phyloP scores from a whole-genome alignment of 768 basidiomycete genomes.

The Coprinopsis strossmayeri region DNA sequence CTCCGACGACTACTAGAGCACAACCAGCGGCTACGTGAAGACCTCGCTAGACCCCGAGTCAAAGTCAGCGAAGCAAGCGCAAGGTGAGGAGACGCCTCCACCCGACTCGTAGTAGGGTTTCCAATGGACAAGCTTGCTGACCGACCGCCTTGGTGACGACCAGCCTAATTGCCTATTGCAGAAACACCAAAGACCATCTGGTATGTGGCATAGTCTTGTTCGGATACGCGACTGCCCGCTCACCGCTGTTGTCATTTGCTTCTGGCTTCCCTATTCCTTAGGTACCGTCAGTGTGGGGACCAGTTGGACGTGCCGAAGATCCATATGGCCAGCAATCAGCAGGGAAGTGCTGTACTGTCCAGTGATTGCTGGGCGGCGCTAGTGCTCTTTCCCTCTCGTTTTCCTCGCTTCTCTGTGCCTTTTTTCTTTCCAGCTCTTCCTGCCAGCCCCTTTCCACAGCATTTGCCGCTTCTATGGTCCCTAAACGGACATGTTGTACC shows the following conservation, averaged over 20 bases:
- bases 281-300: constrained; percentile 97
- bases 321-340: constrained; percentile 74
- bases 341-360: constrained; percentile 57
- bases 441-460: not conserved
- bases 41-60: constrained; percentile 82
- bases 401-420: not conserved
- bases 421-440: not conserved
- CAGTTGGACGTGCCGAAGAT: constrained; percentile 86
- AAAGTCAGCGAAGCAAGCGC: constrained; percentile 89
- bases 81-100: constrained; percentile 47
- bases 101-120: constrained; percentile 1
- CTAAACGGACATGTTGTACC: not conserved
- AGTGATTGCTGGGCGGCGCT: constrained; percentile 27
- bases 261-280: too few species aligned
- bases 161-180: constrained; percentile 92
- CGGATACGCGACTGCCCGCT: constrained; percentile 3
- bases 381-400: constrained; percentile 2
- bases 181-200: constrained; percentile 83
- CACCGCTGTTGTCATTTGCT: constrained; percentile 15
- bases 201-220: constrained; percentile 19
- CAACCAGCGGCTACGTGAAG: constrained; percentile 87
- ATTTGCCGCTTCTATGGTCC: not conserved
- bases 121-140: constrained; percentile 7
- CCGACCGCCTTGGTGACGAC: constrained; percentile 2
- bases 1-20: constrained; percentile 90